Evolutionary conservation across 2,329 filamentous ascomycete genomes (phyloP), one percentile per base, ranked within the genome.

Genomic region (Colletotrichum orbiculare): DNA sequence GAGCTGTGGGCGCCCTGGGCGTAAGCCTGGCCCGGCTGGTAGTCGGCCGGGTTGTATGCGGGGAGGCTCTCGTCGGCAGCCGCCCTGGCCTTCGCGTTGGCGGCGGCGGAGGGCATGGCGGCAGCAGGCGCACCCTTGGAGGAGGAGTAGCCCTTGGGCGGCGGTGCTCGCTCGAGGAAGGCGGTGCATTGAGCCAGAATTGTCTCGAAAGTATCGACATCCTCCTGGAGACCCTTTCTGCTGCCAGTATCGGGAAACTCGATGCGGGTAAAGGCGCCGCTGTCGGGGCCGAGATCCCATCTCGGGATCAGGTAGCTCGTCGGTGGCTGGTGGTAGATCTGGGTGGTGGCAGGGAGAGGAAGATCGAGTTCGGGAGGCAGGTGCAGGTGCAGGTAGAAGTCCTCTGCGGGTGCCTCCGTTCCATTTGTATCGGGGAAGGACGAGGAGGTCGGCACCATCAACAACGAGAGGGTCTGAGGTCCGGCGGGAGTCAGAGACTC

Each of bases 131-230:
- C 52, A 10, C 39, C 37, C 47, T 65, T 65, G 13, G 57, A 41
- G n/a, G 38, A 43, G 52, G 58, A 62, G 12, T 50, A 70, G 35
- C 74, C 67, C 68, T 77, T 80, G 9, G 87, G 89, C 7, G 92
- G 88, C 45, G 89, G 83, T 9, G 92, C 90, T 48, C 94, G 89
- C 77, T 98, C 95, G 5, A 97, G 86, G 76, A 99, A 98, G 2
- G 95, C 93, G 2, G 95, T 98, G 78, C 95, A 98, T 79, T 98
- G 94, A n/a, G 95, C 95, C 54, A 98, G 85, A 69, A 98, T 98
- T 3, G 95, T 97, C 82, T 98, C 95, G 73, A 97, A 98, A 1
- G 95, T 98, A 75, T 97, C 94, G 46, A 97, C 85, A 76, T 97
- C 95, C 75, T 98, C 94, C 76, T 97, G 94, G 1, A 92, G 87